Conservation (phyloP, 768 basidiomycete species). For the Boletellus emodensis region DNA sequence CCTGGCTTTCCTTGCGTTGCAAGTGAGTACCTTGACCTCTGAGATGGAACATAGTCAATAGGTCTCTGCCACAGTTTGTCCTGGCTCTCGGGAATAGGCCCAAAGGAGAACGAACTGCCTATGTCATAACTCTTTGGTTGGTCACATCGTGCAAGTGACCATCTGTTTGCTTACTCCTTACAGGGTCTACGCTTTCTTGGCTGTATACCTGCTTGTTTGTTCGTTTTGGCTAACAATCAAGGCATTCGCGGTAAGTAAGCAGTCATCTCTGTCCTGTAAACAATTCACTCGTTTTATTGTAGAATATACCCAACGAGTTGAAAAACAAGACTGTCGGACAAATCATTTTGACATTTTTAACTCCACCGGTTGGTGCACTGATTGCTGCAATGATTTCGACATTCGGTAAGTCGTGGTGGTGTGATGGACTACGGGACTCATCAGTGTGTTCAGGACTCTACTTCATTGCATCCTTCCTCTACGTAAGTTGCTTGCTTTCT, state of each 20-base stretch:
- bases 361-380: constrained; percentile 72
- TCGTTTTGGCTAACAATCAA: constrained; percentile 80
- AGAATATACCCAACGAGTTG: constrained; percentile 54
- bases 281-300: constrained; percentile 1
- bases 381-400: constrained; percentile 88
- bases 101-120: constrained; percentile 79
- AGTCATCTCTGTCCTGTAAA: neutral
- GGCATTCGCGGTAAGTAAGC: constrained; percentile 62
- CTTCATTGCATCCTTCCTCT: constrained; percentile 78
- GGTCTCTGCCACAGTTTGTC: constrained; percentile 44
- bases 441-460: constrained; percentile 56
- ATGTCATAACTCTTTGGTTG: constrained; percentile 68
- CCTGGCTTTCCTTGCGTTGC: constrained; percentile 77
- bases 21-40: constrained; percentile 34
- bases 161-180: constrained; percentile 4
- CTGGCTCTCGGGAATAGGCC: constrained; percentile 78
- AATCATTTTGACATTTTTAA: constrained; percentile 61
- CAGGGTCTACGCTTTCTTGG: constrained; percentile 81
- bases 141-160: constrained; percentile 14
- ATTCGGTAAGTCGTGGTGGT: constrained; percentile 50
- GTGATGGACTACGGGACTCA: constrained; percentile 7
- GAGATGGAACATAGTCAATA: neutral
- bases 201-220: constrained; percentile 82
- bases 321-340: constrained; percentile 44
- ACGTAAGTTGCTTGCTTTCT: constrained; percentile 47